These are phyloP conservation scores for Saccharomyces hybrid DNA, from an alignment of 1,139 yeast genomes.

Conservation along the genomic window DNA sequence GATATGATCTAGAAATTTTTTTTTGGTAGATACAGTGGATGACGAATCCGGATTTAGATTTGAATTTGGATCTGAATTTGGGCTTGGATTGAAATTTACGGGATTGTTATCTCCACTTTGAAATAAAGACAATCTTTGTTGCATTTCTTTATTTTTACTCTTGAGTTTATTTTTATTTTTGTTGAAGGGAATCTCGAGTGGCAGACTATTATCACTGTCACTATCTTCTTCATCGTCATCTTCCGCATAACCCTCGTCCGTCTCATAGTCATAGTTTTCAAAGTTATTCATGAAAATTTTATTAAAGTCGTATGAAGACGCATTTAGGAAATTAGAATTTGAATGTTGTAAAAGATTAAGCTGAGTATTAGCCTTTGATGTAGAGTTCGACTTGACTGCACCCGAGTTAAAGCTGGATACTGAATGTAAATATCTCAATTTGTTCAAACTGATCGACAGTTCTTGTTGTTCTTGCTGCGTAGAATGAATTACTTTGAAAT, in stretches of 20 bases:
- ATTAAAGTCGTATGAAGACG: neutral
- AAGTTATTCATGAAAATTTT: neutral
- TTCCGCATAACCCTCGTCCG: conserved; percentile 31
- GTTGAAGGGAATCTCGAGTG: conserved; percentile 35
- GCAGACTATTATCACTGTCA: conserved; percentile 33
- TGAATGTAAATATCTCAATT: neutral
- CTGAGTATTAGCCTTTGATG: neutral
- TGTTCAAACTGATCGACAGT: neutral
- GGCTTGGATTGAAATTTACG: conserved; percentile 2
- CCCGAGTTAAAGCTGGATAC: neutral
- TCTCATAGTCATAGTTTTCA: conserved; percentile 9
- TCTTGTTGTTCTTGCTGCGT: no score
- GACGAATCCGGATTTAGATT: neutral
- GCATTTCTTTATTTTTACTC: neutral
- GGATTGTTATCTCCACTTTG: conserved; percentile 7
- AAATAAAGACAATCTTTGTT: conserved; percentile 9
- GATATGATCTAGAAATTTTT: conserved; percentile 9
- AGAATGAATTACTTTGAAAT: no score
- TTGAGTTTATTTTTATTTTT: conserved; percentile 10
- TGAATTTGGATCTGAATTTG: neutral
- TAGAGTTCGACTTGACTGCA: neutral
- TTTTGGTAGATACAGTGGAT: neutral
- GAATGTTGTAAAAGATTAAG: neutral
- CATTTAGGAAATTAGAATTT: neutral
- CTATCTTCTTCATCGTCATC: conserved; percentile 31